Conservation (phyloP, 1,284 basidiomycete species). For the Cystobasidium slooffiae region DNA sequence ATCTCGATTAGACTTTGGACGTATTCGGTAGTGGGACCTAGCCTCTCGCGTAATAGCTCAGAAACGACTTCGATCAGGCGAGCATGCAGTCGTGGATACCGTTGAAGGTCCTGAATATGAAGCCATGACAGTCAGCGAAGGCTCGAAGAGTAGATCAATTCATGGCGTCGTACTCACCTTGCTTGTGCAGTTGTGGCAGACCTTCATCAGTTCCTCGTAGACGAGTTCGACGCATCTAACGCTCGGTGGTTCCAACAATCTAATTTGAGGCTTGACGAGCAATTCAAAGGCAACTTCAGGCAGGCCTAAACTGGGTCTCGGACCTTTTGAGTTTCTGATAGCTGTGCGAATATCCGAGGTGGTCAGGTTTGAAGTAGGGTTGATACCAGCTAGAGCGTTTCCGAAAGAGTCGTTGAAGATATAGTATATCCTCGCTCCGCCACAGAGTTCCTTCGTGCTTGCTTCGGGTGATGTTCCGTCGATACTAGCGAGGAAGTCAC, state of each 20-base stretch:
- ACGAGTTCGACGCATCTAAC: constrained; percentile 96
- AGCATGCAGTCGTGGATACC: constrained; percentile 90
- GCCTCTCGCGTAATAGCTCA: constrained; percentile 88
- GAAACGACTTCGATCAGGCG: constrained; percentile 97
- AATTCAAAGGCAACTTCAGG: constrained; percentile 97
- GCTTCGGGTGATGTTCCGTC: constrained; percentile 97
- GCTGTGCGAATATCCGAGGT: constrained; percentile 96
- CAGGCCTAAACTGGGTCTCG: constrained; percentile 92
- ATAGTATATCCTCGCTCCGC: constrained; percentile 97
- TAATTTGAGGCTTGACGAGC: constrained; percentile 98
- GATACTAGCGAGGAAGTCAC: constrained; percentile 96
- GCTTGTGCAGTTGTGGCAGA: constrained; percentile 97
- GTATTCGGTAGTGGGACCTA: constrained; percentile 95
- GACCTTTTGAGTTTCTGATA: constrained; percentile 97
- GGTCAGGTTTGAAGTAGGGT: constrained; percentile 87
- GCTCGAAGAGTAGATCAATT: background rate
- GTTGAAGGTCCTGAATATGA: constrained; percentile 79
- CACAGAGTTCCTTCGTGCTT: constrained; percentile 97
- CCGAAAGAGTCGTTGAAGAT: constrained; percentile 99
- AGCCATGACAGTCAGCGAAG: background rate
- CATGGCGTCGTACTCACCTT: constrained; percentile 62
- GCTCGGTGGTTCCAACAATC: constrained; percentile 89
- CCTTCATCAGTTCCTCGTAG: constrained; percentile 98
- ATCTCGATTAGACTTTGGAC: constrained; percentile 95
- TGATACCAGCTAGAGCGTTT: constrained; percentile 83